phyloP scores from a whole-genome alignment of 805 yeast species.

The Candida alai region DNA sequence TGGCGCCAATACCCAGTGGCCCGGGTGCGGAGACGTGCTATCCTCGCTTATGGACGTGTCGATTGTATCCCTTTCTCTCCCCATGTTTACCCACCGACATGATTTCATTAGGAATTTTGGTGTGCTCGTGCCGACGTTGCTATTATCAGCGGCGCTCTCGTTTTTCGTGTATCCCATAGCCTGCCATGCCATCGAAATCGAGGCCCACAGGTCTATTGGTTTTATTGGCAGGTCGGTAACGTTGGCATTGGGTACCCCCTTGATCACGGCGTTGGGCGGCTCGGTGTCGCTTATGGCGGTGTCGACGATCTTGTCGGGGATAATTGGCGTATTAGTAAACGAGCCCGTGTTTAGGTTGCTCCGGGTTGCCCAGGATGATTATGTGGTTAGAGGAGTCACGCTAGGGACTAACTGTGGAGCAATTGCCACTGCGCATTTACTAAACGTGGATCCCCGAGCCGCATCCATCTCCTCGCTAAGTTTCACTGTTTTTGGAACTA shows the following conservation, averaged over 20 bases:
- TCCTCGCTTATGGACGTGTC: slow-evolving; percentile 71
- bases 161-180: slow-evolving; percentile 70
- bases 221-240: slow-evolving; percentile 79
- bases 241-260: slow-evolving; percentile 74
- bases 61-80: slow-evolving; percentile 69
- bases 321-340: slow-evolving; percentile 66
- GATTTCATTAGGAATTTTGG: slow-evolving; percentile 60
- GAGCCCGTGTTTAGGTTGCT: slow-evolving; percentile 49
- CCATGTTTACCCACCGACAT: slow-evolving; percentile 69
- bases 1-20: slow-evolving; percentile 41
- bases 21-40: slow-evolving; percentile 76
- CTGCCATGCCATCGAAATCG: slow-evolving; percentile 62
- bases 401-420: slow-evolving; percentile 80
- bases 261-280: slow-evolving; percentile 64
- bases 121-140: slow-evolving; percentile 55
- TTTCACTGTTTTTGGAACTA: slow-evolving; percentile 68
- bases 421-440: slow-evolving; percentile 72
- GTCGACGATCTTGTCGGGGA: slow-evolving; percentile 73
- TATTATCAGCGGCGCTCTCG: slow-evolving; percentile 51
- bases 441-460: slow-evolving; percentile 70
- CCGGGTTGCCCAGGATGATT: slow-evolving; percentile 57
- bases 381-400: slow-evolving; percentile 71
- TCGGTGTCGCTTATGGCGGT: slow-evolving; percentile 72
- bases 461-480: slow-evolving; percentile 74
- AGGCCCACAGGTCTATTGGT: slow-evolving; percentile 59